Evolutionary conservation across 345 rosid genomes (phyloP).

Genomic region (Salix brachista): DNA sequence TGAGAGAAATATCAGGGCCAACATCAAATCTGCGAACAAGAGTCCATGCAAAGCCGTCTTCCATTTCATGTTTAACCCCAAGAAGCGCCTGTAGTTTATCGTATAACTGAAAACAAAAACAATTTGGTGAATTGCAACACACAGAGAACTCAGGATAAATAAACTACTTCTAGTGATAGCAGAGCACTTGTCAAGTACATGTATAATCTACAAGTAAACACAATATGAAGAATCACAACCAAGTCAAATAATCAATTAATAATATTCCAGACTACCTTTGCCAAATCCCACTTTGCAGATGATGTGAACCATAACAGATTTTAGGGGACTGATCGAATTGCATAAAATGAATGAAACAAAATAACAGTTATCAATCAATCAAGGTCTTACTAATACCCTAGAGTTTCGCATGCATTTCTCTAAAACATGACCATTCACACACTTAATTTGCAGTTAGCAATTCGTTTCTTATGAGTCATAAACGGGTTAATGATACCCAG

Average conservation of each 20-base stretch:
- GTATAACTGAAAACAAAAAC: constrained; percentile 40
- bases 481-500: neutral
- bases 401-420: neutral
- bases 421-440: neutral
- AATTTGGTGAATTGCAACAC: neutral
- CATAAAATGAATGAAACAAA: neutral
- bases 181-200: neutral
- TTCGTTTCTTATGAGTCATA: neutral
- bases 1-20: constrained; percentile 42
- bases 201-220: neutral
- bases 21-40: constrained; percentile 62
- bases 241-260: neutral
- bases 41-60: constrained; percentile 84
- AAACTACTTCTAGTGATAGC: neutral
- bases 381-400: neutral
- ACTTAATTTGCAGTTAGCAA: neutral
- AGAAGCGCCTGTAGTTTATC: constrained; percentile 54
- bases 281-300: neutral
- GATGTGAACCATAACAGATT: neutral
- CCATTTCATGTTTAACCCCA: constrained; percentile 77
- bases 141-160: neutral
- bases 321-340: neutral
- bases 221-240: neutral
- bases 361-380: neutral
- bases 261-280: neutral